Percentiles rank a stretch among this genome's conserved stretches.
These are phyloP conservation scores for Sechiopsis laciniata DNA, from an alignment of 306 rosid genomes.

Conservation along the genomic window DNA sequence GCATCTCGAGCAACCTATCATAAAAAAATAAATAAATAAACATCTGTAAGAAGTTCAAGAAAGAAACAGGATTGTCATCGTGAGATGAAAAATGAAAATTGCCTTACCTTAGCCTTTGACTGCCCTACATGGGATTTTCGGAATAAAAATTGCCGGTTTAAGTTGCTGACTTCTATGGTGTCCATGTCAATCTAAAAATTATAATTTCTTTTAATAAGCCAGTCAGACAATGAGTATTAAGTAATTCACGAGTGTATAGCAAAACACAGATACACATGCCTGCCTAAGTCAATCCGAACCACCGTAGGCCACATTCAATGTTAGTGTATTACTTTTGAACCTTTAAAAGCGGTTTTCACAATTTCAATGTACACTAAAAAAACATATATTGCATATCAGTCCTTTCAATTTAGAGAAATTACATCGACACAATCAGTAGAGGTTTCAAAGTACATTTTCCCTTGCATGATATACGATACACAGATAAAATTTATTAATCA, in stretches of 20 bases:
- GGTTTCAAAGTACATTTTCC: neutral
- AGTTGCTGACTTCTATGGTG: constrained; percentile 99
- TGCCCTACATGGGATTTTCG: constrained; percentile 97
- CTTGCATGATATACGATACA: neutral
- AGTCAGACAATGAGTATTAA: constrained; percentile 47
- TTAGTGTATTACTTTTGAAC: neutral
- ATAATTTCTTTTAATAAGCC: constrained; percentile 30
- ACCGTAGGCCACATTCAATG: neutral
- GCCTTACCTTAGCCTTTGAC: constrained; percentile 87
- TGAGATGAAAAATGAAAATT: constrained; percentile 15
- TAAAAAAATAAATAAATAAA: neutral
- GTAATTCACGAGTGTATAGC: neutral
- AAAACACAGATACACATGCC: neutral
- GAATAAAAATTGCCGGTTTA: constrained; percentile 95
- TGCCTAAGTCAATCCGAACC: neutral
- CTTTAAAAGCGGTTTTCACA: neutral
- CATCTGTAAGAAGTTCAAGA: constrained; percentile 29
- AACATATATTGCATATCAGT: neutral
- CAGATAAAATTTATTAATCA: neutral
- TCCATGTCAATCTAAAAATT: constrained; percentile 91
- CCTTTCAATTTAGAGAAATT: neutral
- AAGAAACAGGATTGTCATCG: constrained; percentile 22
- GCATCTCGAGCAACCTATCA: constrained; percentile 98
- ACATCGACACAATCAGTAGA: neutral
- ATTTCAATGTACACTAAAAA: neutral